Evolutionary conservation across 768 basidiomycete genomes (phyloP).

Genomic region (Mycena maculata): DNA sequence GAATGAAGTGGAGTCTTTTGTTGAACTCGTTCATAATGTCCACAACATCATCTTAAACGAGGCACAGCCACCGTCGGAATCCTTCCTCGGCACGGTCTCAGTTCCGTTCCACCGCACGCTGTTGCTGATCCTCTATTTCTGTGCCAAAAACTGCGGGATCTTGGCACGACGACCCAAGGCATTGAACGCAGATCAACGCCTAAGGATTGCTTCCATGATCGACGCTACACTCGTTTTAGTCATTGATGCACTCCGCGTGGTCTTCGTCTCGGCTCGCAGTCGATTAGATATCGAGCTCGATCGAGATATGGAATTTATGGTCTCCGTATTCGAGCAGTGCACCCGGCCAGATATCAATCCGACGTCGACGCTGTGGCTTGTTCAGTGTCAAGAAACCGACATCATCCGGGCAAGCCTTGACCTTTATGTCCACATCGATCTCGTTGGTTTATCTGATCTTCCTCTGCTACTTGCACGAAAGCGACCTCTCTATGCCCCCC

Average conservation of each 20-base stretch:
- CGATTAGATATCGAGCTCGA: constrained; percentile 74
- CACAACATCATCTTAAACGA: constrained; percentile 78
- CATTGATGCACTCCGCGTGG: constrained; percentile 72
- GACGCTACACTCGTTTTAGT: constrained; percentile 73
- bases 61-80: constrained; percentile 77
- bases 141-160: constrained; percentile 69
- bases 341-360: constrained; percentile 74
- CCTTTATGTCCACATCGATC: constrained; percentile 73
- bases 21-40: constrained; percentile 69
- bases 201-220: constrained; percentile 68
- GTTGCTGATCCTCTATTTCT: constrained; percentile 85
- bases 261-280: constrained; percentile 72
- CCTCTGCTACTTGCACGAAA: constrained; percentile 70
- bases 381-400: constrained; percentile 83
- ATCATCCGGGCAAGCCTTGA: constrained; percentile 82
- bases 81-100: constrained; percentile 73
- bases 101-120: constrained; percentile 84
- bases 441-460: constrained; percentile 77
- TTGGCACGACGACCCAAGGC: constrained; percentile 60
- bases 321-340: constrained; percentile 87
- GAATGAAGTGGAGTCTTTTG: constrained; percentile 67
- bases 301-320: constrained; percentile 82
- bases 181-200: constrained; percentile 69
- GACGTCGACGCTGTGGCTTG: constrained; percentile 82
- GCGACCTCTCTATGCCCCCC: constrained; percentile 77